Evolutionary conservation across 2,329 filamentous ascomycete genomes (phyloP), one percentile per base, ranked within the genome.

Genomic region (Fusarium sp.): DNA sequence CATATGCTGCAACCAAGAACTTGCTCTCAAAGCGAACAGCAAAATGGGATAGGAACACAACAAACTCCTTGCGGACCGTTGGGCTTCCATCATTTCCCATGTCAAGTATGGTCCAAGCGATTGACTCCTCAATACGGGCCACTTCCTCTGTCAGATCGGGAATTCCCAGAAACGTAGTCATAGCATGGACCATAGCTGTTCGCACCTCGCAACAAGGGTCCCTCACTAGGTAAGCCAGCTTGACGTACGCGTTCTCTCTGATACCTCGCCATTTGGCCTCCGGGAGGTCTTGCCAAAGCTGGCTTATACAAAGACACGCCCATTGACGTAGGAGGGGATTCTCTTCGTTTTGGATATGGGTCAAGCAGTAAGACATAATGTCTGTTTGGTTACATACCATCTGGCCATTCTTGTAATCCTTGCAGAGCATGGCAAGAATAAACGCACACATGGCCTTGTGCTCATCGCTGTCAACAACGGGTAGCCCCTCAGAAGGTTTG

Each of bases 371-470:
- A 37, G 92, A 90, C 84, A 98, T 95, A 66, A 98, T 91, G 70
- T 97, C 94, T 1, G 92, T 92, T 70, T 93, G 93, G 72, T 98
- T 91, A 77, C 94, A 98, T 13, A 97, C 94, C 50, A 91, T 91
- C 79, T 98, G 94, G 4, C 95, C 96, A 67, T 96, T 93, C 69
- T 91, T 92, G 80, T 97, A 97, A 68, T 92, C 92, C 77, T 96
- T 97, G 87, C 96, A 99, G 68, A 99, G 93, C 87, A 98, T 97
- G 26, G 95, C 92, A 41, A 98, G 89, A 66, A 99, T 97, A 77
- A 99, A 99, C 3, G 96, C 94, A 78, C 96, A 98, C 96, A 99
- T 99, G 42, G 96, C 96, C 76, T 97, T 93, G 83, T 99, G 96
- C 81, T 98, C 96, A 72, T 94, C 93, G 56, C 91, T 91, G 76